These are phyloP conservation scores for Aspergillus pseudotamarii DNA, from an alignment of 2,329 filamentous ascomycete species.

Conservation along the genomic window DNA sequence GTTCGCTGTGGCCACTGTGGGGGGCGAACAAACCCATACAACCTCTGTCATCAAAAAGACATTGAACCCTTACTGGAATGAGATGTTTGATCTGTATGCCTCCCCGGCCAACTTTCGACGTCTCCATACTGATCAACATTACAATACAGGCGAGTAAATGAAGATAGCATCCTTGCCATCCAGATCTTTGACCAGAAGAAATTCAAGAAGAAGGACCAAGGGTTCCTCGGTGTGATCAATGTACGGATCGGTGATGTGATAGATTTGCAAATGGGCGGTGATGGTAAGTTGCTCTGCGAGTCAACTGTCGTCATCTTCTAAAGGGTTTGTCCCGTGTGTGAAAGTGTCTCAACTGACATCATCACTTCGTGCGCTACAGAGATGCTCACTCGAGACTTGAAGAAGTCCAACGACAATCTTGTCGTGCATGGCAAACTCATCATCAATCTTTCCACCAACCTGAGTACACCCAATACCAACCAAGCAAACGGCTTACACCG, in stretches of 20 bases:
- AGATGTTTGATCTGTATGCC: slow-evolving; percentile 91
- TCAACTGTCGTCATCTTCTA: background rate
- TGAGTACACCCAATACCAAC: slow-evolving; percentile 67
- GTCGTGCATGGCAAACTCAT: slow-evolving; percentile 98
- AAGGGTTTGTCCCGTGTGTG: background rate
- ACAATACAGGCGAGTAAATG: slow-evolving; percentile 73
- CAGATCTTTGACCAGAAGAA: slow-evolving; percentile 99
- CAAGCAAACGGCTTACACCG: slow-evolving; percentile 46
- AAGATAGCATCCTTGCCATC: slow-evolving; percentile 94
- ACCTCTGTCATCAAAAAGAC: slow-evolving; percentile 96
- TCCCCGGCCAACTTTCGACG: background rate
- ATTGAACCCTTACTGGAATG: slow-evolving; percentile 99
- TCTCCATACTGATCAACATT: slow-evolving; percentile 18
- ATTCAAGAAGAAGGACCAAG: slow-evolving; percentile 99
- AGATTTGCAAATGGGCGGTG: slow-evolving; percentile 83
- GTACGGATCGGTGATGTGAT: slow-evolving; percentile 93
- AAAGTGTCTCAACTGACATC: background rate
- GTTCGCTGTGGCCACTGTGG: slow-evolving; percentile 94
- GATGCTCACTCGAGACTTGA: slow-evolving; percentile 96
- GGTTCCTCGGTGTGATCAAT: slow-evolving; percentile 96
- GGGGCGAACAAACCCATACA: slow-evolving; percentile 98
- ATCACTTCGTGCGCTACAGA: slow-evolving; percentile 54
- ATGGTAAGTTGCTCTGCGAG: slow-evolving; percentile 65
- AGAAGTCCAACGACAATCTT: slow-evolving; percentile 97
- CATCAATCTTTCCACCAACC: slow-evolving; percentile 91